Percentiles rank a stretch among this genome's conserved stretches.
These are phyloP conservation scores for Aspergillus taichungensis DNA, from an alignment of 495 filamentous ascomycete species.

Conservation along the genomic window DNA sequence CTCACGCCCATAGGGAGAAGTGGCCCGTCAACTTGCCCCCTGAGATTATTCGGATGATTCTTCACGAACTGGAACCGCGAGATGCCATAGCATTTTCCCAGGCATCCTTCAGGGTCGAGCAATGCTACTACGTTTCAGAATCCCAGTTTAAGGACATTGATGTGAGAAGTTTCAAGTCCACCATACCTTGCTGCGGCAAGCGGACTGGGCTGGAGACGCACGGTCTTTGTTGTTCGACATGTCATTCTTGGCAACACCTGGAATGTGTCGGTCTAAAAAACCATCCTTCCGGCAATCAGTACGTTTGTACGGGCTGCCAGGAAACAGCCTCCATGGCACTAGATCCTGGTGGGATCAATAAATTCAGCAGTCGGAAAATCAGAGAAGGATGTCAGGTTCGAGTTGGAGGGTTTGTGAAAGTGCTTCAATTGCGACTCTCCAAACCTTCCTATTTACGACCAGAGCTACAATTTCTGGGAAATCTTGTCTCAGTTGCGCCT, in stretches of 20 bases:
- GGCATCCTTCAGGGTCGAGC: constrained; percentile 3
- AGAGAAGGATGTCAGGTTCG: neutral
- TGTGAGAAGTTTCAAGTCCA: constrained; percentile 1
- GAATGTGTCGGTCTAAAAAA: constrained; percentile 2
- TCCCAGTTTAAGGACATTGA: constrained; percentile 4
- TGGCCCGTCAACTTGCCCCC: constrained; percentile 3
- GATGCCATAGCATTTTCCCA: constrained; percentile 10
- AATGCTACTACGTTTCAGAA: constrained; percentile 9
- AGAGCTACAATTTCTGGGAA: constrained; percentile 7
- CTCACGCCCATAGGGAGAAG: no score
- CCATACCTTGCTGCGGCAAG: constrained; percentile 7
- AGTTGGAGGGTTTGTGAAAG: neutral
- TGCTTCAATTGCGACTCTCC: constrained; percentile 6
- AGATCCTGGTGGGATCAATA: neutral
- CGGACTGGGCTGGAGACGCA: neutral
- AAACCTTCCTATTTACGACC: constrained; percentile 9
- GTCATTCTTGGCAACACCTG: constrained; percentile 4
- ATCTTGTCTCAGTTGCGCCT: neutral
- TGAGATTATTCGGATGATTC: constrained; percentile 7
- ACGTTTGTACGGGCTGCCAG: neutral
- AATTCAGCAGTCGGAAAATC: neutral
- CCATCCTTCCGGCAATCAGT: neutral
- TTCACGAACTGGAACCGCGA: constrained; percentile 4
- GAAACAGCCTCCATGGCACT: neutral
- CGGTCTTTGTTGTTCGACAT: constrained; percentile 3